These are phyloP conservation scores for Schwanniomyces polymorphus DNA, from an alignment of 805 yeast species.

Conservation along the genomic window DNA sequence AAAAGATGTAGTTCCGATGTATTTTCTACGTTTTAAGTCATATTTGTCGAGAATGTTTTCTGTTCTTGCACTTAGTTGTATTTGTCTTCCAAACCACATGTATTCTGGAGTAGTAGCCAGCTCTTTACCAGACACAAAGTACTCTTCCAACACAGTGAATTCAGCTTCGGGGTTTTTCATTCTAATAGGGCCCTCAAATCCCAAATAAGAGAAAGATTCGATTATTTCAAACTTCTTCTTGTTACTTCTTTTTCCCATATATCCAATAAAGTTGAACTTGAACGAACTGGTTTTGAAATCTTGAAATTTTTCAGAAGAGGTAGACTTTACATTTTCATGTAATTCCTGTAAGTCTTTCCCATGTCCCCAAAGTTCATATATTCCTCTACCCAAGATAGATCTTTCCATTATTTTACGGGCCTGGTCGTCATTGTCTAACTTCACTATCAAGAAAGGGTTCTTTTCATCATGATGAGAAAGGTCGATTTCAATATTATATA, in stretches of 20 bases:
- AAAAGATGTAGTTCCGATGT: conserved; percentile 94
- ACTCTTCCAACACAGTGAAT: conserved; percentile 77
- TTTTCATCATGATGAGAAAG: conserved; percentile 55
- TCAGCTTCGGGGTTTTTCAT: conserved; percentile 74
- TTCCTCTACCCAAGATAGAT: conserved; percentile 68
- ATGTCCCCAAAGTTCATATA: conserved; percentile 84
- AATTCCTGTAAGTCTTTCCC: conserved; percentile 57
- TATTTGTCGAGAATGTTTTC: conserved; percentile 69
- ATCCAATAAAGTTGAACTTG: conserved; percentile 81
- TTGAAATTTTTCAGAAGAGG: conserved; percentile 31
- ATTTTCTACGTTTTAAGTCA: conserved; percentile 78
- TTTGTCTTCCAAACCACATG: conserved; percentile 75
- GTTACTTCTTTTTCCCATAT: conserved; percentile 60
- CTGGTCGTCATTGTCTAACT: conserved; percentile 61
- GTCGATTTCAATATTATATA: conserved; percentile 57
- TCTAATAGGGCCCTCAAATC: conserved; percentile 72
- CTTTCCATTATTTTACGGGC: conserved; percentile 67
- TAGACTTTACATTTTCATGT: conserved; percentile 49
- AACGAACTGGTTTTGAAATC: conserved; percentile 52
- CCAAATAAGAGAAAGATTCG: conserved; percentile 69
- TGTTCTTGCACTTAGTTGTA: conserved; percentile 62
- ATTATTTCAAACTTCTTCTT: conserved; percentile 59
- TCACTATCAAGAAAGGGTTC: conserved; percentile 71
- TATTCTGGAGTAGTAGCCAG: conserved; percentile 51
- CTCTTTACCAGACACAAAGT: conserved; percentile 47